Evolutionary conservation across 345 rosid genomes (phyloP), one percentile per base, ranked within the genome.

Genomic region (Stellera chamaejasme): DNA sequence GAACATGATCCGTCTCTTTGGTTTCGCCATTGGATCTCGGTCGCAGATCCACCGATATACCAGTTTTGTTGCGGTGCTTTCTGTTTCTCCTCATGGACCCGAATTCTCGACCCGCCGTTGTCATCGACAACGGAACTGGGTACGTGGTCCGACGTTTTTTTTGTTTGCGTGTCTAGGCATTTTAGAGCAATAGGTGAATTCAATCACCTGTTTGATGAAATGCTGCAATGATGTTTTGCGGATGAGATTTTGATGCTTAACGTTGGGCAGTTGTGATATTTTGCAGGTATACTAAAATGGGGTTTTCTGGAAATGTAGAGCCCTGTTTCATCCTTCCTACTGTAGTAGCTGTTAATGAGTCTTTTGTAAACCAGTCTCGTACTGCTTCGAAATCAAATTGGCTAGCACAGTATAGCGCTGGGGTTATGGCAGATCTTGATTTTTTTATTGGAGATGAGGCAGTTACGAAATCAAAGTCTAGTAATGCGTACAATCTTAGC

Each of bases 51-150:
- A 46, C 48, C 66, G 13, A 13, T 43, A 27, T 57, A 42, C 15
- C 51, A 49, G 12, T 45, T 36, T 50, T 51, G 64, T 56, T 27
- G 14, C 41, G 36, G 45, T 13, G 55, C 52, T 9, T 26, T 50
- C 48, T 50, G 49, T 2, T n/a, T 49, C 60, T 58, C 13, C 49
- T 53, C 13, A 93, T 93, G 99, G 99, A 87, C 72, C 87, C 97
- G 55, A 71, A 92, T 45, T 77, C 84, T 64, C 90, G 99, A 45
- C 97, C 97, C 26, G 88, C 99, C 50, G 84, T 93, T 72, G 99
- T 93, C 72, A 87, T 93, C 75, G 99, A 93, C 75, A 87, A 82
- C 63, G 99, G 99, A 59, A 81, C 99, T 45, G 99, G 99, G 99
- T 92, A 79, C 15, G 52, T 60, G 15, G 10, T 39, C 1, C 23